phyloP scores from a whole-genome alignment of 2,329 filamentous ascomycete species.

The Xylaria sp. region DNA sequence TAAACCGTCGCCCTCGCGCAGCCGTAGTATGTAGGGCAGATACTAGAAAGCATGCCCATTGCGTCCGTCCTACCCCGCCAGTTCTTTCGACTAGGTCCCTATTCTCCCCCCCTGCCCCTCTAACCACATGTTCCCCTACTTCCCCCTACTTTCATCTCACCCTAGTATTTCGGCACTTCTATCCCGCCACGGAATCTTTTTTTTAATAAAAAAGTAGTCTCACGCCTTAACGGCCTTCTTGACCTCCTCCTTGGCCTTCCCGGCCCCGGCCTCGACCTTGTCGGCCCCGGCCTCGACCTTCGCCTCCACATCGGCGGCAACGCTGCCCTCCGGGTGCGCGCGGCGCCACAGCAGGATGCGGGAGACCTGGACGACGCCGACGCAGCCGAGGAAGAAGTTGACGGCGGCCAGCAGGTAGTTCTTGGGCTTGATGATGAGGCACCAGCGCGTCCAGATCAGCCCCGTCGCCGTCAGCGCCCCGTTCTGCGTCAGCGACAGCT shows the following conservation, averaged over 20 bases:
- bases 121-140: too few species aligned
- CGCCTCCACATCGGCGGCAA: too few species aligned
- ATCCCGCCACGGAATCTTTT: too few species aligned
- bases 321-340: conserved; percentile 58
- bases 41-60: too few species aligned
- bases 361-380: conserved; percentile 79
- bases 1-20: too few species aligned
- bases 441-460: conserved; percentile 98
- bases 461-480: conserved; percentile 86
- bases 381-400: conserved; percentile 95
- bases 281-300: conserved; percentile 44
- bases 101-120: too few species aligned
- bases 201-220: too few species aligned
- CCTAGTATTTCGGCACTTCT: too few species aligned
- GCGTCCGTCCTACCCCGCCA: too few species aligned
- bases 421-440: conserved; percentile 91
- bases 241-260: conserved; percentile 36
- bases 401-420: conserved; percentile 95
- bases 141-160: too few species aligned
- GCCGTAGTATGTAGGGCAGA: too few species aligned
- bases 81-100: too few species aligned
- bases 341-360: conserved; percentile 73
- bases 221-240: conserved; percentile 21
- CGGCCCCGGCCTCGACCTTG: conserved; percentile 41
- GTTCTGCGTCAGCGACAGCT: conserved; percentile 93